A percentile compares a stretch with the other conserved stretches of the same genome.
These are phyloP conservation scores for Cercospora zeae-maydis DNA, from an alignment of 2,329 filamentous ascomycete genomes.

Conservation along the genomic window DNA sequence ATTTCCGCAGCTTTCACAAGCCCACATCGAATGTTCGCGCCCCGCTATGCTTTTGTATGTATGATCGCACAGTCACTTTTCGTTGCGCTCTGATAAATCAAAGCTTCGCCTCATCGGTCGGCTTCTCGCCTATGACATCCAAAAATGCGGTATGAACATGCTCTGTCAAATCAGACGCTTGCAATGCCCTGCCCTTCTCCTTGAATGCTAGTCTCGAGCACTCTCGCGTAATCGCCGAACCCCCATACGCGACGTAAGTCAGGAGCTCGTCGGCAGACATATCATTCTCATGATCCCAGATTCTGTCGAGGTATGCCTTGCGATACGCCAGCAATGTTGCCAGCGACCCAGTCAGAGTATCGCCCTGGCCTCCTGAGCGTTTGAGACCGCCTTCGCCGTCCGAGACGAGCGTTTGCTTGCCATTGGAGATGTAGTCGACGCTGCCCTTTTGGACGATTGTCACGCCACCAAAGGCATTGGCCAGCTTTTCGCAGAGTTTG, in stretches of 20 bases:
- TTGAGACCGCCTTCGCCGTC: constrained; percentile 81
- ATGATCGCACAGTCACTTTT: background rate
- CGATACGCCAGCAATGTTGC: constrained; percentile 88
- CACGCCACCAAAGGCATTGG: constrained; percentile 76
- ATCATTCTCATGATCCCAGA: constrained; percentile 65
- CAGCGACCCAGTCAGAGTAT: constrained; percentile 85
- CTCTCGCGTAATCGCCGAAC: constrained; percentile 82
- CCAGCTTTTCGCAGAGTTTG: constrained; percentile 65
- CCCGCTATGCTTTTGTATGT: constrained; percentile 15
- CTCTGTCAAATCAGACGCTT: constrained; percentile 89
- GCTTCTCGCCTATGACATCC: constrained; percentile 68
- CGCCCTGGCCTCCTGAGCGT: constrained; percentile 89
- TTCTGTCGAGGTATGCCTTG: constrained; percentile 74
- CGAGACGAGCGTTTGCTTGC: constrained; percentile 67
- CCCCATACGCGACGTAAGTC: constrained; percentile 77
- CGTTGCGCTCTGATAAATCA: constrained; percentile 5
- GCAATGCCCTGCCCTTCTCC: constrained; percentile 80
- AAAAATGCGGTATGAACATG: constrained; percentile 81
- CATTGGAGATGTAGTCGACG: constrained; percentile 79
- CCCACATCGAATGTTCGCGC: background rate
- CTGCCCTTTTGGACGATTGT: constrained; percentile 87
- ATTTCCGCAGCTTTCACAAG: background rate
- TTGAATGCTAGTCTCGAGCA: constrained; percentile 83
- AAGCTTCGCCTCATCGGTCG: constrained; percentile 29
- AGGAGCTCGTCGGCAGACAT: constrained; percentile 60